phyloP scores from a whole-genome alignment of 768 basidiomycete genomes.

The Auriculariales sp. region DNA sequence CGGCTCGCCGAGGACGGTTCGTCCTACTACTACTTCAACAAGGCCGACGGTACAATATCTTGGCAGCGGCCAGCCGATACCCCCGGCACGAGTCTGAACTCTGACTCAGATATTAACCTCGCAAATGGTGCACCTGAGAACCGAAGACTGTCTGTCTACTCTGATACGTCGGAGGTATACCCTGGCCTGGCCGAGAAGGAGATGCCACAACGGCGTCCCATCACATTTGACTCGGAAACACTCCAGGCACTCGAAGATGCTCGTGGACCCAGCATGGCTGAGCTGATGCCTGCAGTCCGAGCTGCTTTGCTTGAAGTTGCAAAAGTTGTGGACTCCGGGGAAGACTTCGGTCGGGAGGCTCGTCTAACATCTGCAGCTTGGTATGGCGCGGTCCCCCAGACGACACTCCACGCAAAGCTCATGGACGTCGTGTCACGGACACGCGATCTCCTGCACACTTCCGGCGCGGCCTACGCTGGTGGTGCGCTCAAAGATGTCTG shows the following conservation, averaged over 20 bases:
- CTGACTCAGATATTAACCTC: slow-evolving; percentile 21
- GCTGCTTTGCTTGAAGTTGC: background rate
- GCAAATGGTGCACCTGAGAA: slow-evolving; percentile 11
- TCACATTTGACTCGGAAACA: slow-evolving; percentile 6
- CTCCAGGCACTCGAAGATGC: background rate
- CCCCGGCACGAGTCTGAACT: slow-evolving; percentile 14
- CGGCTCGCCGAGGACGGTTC: slow-evolving; percentile 70
- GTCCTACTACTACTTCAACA: slow-evolving; percentile 70
- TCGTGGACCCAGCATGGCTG: background rate
- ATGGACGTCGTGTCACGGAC: slow-evolving; percentile 7
- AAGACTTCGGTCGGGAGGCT: background rate
- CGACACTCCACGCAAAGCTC: slow-evolving; percentile 7
- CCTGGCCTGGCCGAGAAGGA: slow-evolving; percentile 16
- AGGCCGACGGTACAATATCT: slow-evolving; percentile 44
- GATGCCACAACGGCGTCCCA: background rate
- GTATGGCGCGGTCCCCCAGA: background rate
- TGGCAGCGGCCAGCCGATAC: slow-evolving; percentile 45
- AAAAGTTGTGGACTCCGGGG: background rate
- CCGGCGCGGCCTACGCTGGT: slow-evolving; percentile 8
- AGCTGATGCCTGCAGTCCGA: background rate
- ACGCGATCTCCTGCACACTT: slow-evolving; percentile 13
- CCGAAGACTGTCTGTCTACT: slow-evolving; percentile 33
- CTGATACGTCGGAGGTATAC: slow-evolving; percentile 66
- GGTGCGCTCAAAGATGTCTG: slow-evolving; percentile 4
- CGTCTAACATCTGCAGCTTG: background rate